Base-by-base conservation (phyloP, 2,329 filamentous ascomycete genomes). In the Sporothrix curviconia region DNA sequence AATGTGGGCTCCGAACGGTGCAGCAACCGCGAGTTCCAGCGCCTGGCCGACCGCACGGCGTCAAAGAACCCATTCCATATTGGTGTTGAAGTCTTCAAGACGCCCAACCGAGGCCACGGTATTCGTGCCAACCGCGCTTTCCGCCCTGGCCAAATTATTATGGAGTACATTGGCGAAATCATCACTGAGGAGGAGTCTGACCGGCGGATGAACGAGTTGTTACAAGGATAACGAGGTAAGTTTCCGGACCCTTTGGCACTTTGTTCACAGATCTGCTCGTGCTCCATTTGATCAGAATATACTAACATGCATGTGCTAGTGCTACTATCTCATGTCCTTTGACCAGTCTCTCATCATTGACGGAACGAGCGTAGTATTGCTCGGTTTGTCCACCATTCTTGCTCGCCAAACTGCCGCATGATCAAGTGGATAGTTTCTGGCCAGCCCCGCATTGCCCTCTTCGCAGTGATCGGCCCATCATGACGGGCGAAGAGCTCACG, bases 291-390 rank as follows among this genome's bases (percentile, higher is more conserved):
- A n/a, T n/a, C n/a, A n/a, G n/a, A n/a, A n/a, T 36, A 12, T 30
- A 12, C 4, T 14, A 14, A 4, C 15, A 9, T 22, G 22, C 37
- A 51, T n/a, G n/a, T 15, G 47, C 42, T 60, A 53, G 89, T 96
- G 91, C 72, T 97, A 96, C 72, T 99, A 99, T 71, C 78, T 99
- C 51, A 99, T 99, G 94, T 91, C 90, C 57, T 96, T 97, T 69
- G 92, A 97, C 68, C 91, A 96, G 71, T 94, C 95, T 71, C 94
- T 97, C 85, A 95, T 97, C 66, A 95, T 99, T 63, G 94, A 99
- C 74, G 94, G 92, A 34, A 96, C 92, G 28, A 90, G 90, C 57
- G 94, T 66, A 95, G 90, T 63, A 95, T 97, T 72, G 92, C 94
- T 66, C 88, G 94, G 57, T 99, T 99, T 71, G 92, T 99, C 70